A percentile compares a stretch with the other conserved stretches of the same genome.
phyloP scores from a whole-genome alignment of 306 rosid species.

The Vigna nakashimae region DNA sequence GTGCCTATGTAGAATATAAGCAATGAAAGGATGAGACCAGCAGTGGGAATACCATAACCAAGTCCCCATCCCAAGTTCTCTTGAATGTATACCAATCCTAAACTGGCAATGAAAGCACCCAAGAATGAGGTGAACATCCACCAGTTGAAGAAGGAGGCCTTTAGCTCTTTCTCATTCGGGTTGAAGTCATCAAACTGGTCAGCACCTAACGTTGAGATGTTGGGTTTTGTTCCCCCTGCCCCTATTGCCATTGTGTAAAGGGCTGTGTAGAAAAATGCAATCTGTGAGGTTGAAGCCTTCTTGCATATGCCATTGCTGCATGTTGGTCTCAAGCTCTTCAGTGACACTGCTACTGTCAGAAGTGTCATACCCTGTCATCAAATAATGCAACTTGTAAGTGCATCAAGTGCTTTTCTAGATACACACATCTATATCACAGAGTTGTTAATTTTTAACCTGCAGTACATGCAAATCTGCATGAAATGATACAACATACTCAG shows the following conservation, averaged over 20 bases:
- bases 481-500: not conserved
- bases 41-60: conserved; percentile 87
- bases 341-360: conserved; percentile 70
- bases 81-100: conserved; percentile 82
- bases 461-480: not conserved
- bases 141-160: conserved; percentile 95
- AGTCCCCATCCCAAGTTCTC: conserved; percentile 93
- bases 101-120: conserved; percentile 83
- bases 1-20: conserved; percentile 71
- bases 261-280: conserved; percentile 75
- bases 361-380: conserved; percentile 76
- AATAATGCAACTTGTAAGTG: not conserved
- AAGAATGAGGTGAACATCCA: conserved; percentile 96
- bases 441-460: not conserved
- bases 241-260: conserved; percentile 90
- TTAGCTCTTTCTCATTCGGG: conserved; percentile 71
- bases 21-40: conserved; percentile 72
- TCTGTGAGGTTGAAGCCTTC: conserved; percentile 73
- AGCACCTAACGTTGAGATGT: conserved; percentile 94
- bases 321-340: conserved; percentile 71
- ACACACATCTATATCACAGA: not conserved
- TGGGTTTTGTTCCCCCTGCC: conserved; percentile 92
- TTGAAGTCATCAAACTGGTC: conserved; percentile 93
- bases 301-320: conserved; percentile 66
- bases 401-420: not conserved